These are phyloP conservation scores for Lanmaoa pseudosensibilis DNA, from an alignment of 768 basidiomycete genomes.

Conservation along the genomic window DNA sequence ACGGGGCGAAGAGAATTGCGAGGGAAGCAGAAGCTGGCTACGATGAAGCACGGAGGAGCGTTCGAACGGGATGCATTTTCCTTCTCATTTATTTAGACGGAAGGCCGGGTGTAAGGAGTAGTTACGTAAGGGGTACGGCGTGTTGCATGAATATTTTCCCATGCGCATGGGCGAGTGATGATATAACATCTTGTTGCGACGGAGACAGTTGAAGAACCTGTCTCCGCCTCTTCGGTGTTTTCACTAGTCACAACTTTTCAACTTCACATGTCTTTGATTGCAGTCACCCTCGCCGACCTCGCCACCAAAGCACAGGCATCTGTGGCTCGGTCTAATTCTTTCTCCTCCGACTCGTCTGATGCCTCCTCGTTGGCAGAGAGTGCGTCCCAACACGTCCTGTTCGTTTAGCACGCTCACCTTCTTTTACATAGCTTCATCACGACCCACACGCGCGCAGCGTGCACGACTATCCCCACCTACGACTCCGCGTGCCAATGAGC, in stretches of 20 bases:
- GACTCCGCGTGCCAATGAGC: slow-evolving; percentile 52
- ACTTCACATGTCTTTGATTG: slow-evolving; percentile 33
- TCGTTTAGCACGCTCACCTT: background rate
- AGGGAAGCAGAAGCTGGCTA: slow-evolving; percentile 11
- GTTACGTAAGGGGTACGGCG: slow-evolving; percentile 24
- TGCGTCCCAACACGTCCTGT: background rate
- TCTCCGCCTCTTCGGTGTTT: slow-evolving; percentile 2
- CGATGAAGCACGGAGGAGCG: background rate
- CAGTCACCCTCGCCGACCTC: slow-evolving; percentile 27
- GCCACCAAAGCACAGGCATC: slow-evolving; percentile 28
- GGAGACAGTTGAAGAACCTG: slow-evolving; percentile 6
- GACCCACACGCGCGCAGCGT: slow-evolving; percentile 17
- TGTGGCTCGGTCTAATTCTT: slow-evolving; percentile 9
- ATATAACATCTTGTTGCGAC: slow-evolving; percentile 36
- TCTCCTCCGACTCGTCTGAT: slow-evolving; percentile 10
- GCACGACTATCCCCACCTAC: slow-evolving; percentile 18
- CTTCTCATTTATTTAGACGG: slow-evolving; percentile 10
- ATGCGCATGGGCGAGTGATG: slow-evolving; percentile 14
- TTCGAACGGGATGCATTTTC: background rate
- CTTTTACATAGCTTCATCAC: slow-evolving; percentile 20
- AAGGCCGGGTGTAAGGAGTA: background rate
- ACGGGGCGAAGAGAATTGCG: background rate
- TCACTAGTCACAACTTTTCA: slow-evolving; percentile 7
- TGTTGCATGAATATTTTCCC: slow-evolving; percentile 23
- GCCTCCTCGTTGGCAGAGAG: slow-evolving; percentile 12